These are phyloP conservation scores for Pelagomonas calceolata DNA, from an alignment of 108 stramenopile species.

Conservation along the genomic window DNA sequence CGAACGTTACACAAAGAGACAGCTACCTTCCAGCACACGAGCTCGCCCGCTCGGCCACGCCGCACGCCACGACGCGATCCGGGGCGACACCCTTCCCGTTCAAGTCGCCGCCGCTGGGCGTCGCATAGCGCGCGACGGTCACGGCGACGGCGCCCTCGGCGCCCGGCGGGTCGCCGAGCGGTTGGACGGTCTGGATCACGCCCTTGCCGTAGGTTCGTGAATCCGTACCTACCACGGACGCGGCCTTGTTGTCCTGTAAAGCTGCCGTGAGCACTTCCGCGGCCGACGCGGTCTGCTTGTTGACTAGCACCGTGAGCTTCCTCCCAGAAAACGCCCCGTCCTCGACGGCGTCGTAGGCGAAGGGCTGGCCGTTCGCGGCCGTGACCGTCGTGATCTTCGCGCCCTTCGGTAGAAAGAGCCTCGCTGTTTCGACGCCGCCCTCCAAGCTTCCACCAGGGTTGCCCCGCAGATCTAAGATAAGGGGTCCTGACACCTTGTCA, in stretches of 20 bases:
- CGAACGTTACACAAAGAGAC: too few relatives aligned
- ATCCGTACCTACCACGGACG: constrained; percentile 32
- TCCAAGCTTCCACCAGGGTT: constrained; percentile 86
- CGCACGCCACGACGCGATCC: constrained; percentile 24
- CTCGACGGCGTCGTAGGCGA: background rate
- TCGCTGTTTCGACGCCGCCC: constrained; percentile 85
- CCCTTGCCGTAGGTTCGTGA: constrained; percentile 82
- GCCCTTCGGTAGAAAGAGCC: constrained; percentile 62
- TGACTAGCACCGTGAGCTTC: constrained; percentile 41
- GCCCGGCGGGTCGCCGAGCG: constrained; percentile 1
- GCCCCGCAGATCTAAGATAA: constrained; percentile 75
- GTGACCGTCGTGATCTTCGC: constrained; percentile 67
- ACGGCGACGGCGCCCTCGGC: constrained; percentile 42
- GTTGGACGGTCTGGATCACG: constrained; percentile 69
- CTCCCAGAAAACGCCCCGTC: background rate
- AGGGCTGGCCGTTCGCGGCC: constrained; percentile 52
- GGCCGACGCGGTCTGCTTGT: constrained; percentile 70
- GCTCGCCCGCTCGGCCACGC: background rate
- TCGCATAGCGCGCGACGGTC: constrained; percentile 74
- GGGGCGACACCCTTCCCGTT: constrained; percentile 67
- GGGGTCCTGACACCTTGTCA: constrained; percentile 55
- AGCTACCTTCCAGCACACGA: too few relatives aligned
- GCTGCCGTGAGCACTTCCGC: constrained; percentile 80
- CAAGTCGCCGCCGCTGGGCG: constrained; percentile 68
- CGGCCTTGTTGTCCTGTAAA: constrained; percentile 67